Evolutionary conservation across 257 asterid genomes (phyloP).

Genomic region (Verbascum thapsus): DNA sequence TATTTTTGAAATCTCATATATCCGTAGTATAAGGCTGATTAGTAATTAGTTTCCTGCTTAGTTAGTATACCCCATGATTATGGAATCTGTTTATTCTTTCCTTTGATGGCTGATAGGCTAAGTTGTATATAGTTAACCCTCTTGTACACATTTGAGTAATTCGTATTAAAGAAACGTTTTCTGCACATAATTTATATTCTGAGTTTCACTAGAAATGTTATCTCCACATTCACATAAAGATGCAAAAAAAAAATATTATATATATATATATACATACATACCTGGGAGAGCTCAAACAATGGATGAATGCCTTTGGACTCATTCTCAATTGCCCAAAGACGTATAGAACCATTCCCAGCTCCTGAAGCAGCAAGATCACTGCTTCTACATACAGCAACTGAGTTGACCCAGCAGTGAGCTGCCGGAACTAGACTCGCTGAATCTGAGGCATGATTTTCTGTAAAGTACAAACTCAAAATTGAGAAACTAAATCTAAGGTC

Average conservation of each 20-base stretch:
- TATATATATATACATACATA: too few relatives aligned
- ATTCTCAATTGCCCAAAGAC: conserved; percentile 77
- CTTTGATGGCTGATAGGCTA: too few relatives aligned
- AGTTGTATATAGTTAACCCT: too few relatives aligned
- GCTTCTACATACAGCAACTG: conserved; percentile 74
- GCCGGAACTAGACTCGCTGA: conserved; percentile 45
- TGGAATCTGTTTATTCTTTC: too few relatives aligned
- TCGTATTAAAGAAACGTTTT: too few relatives aligned
- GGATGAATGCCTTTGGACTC: conserved; percentile 76
- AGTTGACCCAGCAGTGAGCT: conserved; percentile 86
- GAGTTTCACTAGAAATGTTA: conserved; percentile 13
- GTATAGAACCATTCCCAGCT: conserved; percentile 88
- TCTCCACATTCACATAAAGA: conserved; percentile 13
- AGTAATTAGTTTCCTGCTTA: too few relatives aligned
- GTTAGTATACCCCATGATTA: conserved; percentile 15
- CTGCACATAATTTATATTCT: too few relatives aligned
- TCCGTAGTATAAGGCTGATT: too few relatives aligned
- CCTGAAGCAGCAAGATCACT: conserved; percentile 99
- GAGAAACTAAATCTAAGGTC: conserved; percentile 9
- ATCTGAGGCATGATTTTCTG: conserved; percentile 53
- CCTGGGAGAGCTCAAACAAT: conserved; percentile 80
- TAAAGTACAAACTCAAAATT: conserved; percentile 25
- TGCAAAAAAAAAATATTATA: conserved; percentile 28
- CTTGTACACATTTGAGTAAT: too few relatives aligned
- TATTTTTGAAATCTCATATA: too few relatives aligned